Evolutionary conservation across 2,329 filamentous ascomycete species (phyloP), one percentile per base, ranked within the genome.

Genomic region (Cladosporium sp.): DNA sequence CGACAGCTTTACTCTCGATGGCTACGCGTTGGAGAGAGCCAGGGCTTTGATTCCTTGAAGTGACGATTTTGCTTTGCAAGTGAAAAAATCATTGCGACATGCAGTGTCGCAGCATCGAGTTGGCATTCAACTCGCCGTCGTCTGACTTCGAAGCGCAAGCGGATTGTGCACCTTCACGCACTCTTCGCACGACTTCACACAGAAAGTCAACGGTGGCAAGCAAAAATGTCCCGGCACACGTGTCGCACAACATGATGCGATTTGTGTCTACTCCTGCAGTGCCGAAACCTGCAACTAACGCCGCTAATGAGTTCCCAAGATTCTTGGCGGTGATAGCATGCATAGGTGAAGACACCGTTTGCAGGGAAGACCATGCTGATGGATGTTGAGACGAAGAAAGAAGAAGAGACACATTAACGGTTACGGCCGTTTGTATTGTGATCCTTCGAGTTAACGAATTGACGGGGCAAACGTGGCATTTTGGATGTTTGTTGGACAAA

Each of bases 1-100:
- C n/a, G 69, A 67, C 55, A 73, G 71, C 62, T 74, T 74, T 57
- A 65, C 55, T 1, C 30, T 59, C 15, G 63, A 60, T 6, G 61
- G 51, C 15, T 36, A 44, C 24, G 61, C 61, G 32, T 36, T 64
- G 51, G 30, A 64, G 38, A 55, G 61, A n/a, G 61, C 61, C 15
- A 64, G 61, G 44, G 61, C 61, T n/a, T 47, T 64, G 49, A 64
- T 64, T 64, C 61, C 61, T 47, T 64, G 61, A 64, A 44, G 24
- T 47, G 12, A 14, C 14, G 26, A 44, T 6, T 15, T 47, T 30
- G 34, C 30, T 47, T 47, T 28, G 15, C 36, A 28, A 8, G 34
- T 59, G 21, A 47, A 30, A 44, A 5, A 18, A 47, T n/a, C 14
- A 47, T 47, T 47, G 41, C 41, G 41, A 47, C n/a, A 12, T 24